Evolutionary conservation across 1,284 basidiomycete species (phyloP).

Genomic region (Malassezia sympodialis): DNA sequence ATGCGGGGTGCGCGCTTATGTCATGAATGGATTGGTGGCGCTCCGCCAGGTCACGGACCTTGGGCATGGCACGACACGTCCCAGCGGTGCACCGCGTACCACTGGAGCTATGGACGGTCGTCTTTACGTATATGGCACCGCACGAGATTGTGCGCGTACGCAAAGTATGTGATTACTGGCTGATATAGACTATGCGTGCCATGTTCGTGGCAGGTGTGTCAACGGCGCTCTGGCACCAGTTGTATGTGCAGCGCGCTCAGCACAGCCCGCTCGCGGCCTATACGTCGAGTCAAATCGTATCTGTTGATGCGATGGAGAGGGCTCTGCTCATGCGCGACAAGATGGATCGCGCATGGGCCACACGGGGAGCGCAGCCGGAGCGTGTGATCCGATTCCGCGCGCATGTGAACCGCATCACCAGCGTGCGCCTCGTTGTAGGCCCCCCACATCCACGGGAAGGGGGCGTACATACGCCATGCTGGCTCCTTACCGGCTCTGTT

Average conservation of each 20-base stretch:
- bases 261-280: not conserved
- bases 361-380: slow-evolving; percentile 1
- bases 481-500: slow-evolving; percentile 21
- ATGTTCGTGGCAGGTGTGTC: slow-evolving; percentile 11
- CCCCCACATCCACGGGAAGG: not conserved
- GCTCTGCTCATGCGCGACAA: slow-evolving; percentile 2
- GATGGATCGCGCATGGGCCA: slow-evolving; percentile 5
- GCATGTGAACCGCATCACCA: slow-evolving; percentile 24
- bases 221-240: slow-evolving; percentile 7
- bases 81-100: slow-evolving; percentile 7
- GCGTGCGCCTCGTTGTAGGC: slow-evolving; percentile 15
- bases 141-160: slow-evolving; percentile 4
- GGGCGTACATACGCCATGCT: not conserved
- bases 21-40: not conserved
- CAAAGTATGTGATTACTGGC: not conserved
- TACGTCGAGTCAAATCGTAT: not conserved
- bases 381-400: slow-evolving; percentile 17
- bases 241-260: not conserved
- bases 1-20: not conserved
- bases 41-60: not conserved
- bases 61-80: not conserved
- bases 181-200: slow-evolving; percentile 1
- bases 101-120: slow-evolving; percentile 10
- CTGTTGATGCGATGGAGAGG: not conserved
- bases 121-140: slow-evolving; percentile 6